These are phyloP conservation scores for Acanthamoeba royreba DNA, from an alignment of 208 protist genomes.

Conservation along the genomic window DNA sequence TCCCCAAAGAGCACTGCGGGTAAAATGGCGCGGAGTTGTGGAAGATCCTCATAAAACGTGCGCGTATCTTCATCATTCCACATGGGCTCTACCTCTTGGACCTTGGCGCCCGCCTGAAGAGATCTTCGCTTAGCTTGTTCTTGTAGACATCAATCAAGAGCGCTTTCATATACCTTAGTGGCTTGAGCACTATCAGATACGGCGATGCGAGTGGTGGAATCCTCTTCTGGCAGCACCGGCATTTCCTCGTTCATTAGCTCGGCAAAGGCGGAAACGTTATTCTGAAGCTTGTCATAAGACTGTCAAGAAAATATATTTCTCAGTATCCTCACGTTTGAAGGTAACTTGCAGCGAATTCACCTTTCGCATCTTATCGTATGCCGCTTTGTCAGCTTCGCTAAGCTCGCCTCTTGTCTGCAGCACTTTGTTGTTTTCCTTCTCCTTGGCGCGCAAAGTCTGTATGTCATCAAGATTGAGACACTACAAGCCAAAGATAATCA, in stretches of 20 bases:
- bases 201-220: conserved; percentile 46
- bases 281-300: conserved; percentile 64
- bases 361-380: conserved; percentile 65
- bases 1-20: conserved; percentile 52
- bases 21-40: conserved; percentile 26
- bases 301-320: not conserved
- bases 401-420: conserved; percentile 63
- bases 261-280: conserved; percentile 48
- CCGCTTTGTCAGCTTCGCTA: not conserved
- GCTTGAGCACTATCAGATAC: not conserved
- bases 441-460: conserved; percentile 52
- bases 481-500: not conserved
- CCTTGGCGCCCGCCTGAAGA: not conserved
- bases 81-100: conserved; percentile 22
- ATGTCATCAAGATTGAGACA: not conserved
- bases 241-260: conserved; percentile 52
- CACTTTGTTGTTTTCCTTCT: conserved; percentile 61
- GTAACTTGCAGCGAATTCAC: not conserved
- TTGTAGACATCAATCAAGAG: not conserved
- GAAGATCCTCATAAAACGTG: conserved; percentile 65
- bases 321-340: not conserved
- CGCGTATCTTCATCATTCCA: conserved; percentile 64
- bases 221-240: conserved; percentile 51
- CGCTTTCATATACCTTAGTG: not conserved
- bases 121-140: no score